Evolutionary conservation across 169 alveolate species (phyloP).

Genomic region (Miamiensis avidus): DNA sequence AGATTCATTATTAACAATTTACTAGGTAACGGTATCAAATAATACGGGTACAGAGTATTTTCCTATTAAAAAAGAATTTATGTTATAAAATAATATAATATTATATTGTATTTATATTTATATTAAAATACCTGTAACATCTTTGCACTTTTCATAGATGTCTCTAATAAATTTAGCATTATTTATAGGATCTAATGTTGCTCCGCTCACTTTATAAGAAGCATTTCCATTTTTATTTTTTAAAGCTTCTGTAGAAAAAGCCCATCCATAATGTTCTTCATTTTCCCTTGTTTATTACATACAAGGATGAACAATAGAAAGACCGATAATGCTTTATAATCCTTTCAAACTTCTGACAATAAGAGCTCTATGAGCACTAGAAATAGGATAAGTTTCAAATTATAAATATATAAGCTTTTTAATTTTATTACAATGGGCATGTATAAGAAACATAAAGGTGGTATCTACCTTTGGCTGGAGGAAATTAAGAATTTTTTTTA

Average conservation of each 20-base stretch:
- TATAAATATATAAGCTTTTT: no score
- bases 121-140: background rate
- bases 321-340: background rate
- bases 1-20: background rate
- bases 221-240: background rate
- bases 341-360: background rate
- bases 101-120: background rate
- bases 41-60: background rate
- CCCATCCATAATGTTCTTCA: background rate
- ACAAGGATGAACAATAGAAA: background rate
- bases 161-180: background rate
- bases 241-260: background rate
- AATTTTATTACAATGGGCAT: background rate
- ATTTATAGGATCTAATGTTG: background rate
- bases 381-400: background rate
- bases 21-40: background rate
- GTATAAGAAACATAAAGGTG: background rate
- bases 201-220: background rate
- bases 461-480: background rate
- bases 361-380: background rate
- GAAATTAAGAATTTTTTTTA: background rate
- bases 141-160: background rate
- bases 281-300: background rate
- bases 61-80: background rate
- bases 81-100: no score